Evolutionary conservation across 495 filamentous ascomycete genomes (phyloP).

Genomic region (Bacidia rubella): DNA sequence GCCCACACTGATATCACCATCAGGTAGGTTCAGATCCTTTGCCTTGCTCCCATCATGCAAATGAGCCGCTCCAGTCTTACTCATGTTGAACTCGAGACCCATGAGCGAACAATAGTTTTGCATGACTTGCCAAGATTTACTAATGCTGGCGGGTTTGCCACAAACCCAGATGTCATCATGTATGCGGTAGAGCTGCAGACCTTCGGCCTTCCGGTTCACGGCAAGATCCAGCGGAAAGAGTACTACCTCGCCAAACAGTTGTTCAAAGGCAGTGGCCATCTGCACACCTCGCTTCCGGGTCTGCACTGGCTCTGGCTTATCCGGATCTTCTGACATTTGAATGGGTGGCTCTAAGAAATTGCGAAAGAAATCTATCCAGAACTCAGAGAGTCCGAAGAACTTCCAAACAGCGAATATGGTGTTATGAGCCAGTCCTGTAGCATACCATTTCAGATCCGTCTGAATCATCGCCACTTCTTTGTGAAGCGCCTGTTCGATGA

Average conservation of each 20-base stretch:
- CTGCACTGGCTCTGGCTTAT: conserved; percentile 26
- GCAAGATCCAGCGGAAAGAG: conserved; percentile 54
- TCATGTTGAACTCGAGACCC: conserved; percentile 42
- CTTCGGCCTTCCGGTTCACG: conserved; percentile 45
- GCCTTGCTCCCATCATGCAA: background rate
- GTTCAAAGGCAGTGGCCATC: conserved; percentile 44
- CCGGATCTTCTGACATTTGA: conserved; percentile 39
- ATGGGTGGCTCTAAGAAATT: conserved; percentile 46
- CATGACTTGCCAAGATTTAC: conserved; percentile 45
- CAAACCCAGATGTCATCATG: conserved; percentile 64
- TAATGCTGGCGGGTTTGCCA: conserved; percentile 38
- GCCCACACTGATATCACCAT: conserved; percentile 50
- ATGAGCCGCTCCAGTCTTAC: conserved; percentile 48
- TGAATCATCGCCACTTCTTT: conserved; percentile 45
- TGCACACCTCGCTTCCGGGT: conserved; percentile 45
- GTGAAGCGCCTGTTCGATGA: conserved; percentile 41
- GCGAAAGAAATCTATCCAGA: conserved; percentile 48
- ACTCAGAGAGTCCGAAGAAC: conserved; percentile 48
- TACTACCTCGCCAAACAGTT: conserved; percentile 44
- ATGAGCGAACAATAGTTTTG: conserved; percentile 38
- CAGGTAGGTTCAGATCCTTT: conserved; percentile 29
- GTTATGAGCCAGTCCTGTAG: conserved; percentile 44
- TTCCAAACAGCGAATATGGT: conserved; percentile 41
- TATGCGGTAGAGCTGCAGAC: conserved; percentile 42
- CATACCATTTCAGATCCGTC: conserved; percentile 50